phyloP scores from a whole-genome alignment of 2,329 filamentous ascomycete species.

The Colletotrichum tofieldiae region DNA sequence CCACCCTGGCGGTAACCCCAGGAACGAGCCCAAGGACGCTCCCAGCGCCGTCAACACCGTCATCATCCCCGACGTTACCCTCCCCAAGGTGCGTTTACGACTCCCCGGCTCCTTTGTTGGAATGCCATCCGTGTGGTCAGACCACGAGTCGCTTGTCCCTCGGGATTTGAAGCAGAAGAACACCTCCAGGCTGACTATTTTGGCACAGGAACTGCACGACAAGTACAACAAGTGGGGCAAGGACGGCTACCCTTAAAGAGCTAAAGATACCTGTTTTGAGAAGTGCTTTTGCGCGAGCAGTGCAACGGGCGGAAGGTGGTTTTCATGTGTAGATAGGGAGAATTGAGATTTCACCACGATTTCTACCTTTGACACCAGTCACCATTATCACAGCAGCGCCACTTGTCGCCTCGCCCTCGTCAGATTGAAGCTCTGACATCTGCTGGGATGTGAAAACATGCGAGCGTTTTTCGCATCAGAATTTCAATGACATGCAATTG shows the following conservation, averaged over 20 bases:
- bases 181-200: conserved; percentile 33
- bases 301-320: conserved; percentile 29
- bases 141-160: not conserved
- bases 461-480: not conserved
- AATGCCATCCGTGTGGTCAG: not conserved
- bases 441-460: not conserved
- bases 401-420: not conserved
- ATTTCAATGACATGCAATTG: conserved; percentile 9
- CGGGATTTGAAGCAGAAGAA: not conserved
- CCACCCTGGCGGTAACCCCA: conserved; percentile 88
- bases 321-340: conserved; percentile 44
- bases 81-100: conserved; percentile 80
- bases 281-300: conserved; percentile 17
- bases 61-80: conserved; percentile 91
- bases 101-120: not conserved
- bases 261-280: conserved; percentile 33
- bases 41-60: conserved; percentile 96
- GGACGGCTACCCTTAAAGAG: conserved; percentile 82
- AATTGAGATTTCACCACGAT: conserved; percentile 35
- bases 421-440: not conserved
- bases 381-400: not conserved
- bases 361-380: not conserved
- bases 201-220: conserved; percentile 85
- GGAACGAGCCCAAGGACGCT: conserved; percentile 84
- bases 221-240: conserved; percentile 99